A percentile compares a stretch with the other conserved stretches of the same genome.
Evolutionary conservation across 1,284 basidiomycete species (phyloP).

Genomic region (Cerioporus squamosus): DNA sequence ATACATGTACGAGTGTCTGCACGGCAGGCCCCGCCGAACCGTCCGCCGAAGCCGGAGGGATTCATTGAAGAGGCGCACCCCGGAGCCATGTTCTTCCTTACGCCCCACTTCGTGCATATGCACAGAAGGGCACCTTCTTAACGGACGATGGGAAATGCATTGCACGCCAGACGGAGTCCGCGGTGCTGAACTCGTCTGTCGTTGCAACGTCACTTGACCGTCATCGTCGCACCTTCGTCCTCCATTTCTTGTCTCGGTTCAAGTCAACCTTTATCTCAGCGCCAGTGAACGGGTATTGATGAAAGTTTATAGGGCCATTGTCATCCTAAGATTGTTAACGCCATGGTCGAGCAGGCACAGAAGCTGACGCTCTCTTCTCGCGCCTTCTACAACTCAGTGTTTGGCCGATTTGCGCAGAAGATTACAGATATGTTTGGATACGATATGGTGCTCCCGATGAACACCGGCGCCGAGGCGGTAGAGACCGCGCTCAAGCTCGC

Average conservation of each 20-base stretch:
- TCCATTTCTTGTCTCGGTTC: too few relatives aligned
- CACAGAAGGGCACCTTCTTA: too few relatives aligned
- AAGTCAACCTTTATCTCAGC: background rate
- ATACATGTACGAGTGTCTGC: background rate
- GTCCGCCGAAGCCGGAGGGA: too few relatives aligned
- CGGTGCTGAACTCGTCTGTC: too few relatives aligned
- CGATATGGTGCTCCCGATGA: conserved; percentile 99
- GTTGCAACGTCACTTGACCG: too few relatives aligned
- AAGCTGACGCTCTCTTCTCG: conserved; percentile 93
- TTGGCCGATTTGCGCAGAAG: conserved; percentile 89
- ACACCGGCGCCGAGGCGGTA: conserved; percentile 98
- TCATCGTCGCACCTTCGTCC: too few relatives aligned
- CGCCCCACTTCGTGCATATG: too few relatives aligned
- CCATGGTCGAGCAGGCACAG: conserved; percentile 86
- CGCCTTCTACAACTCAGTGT: conserved; percentile 94
- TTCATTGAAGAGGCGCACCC: background rate
- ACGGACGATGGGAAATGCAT: too few relatives aligned
- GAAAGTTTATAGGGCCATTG: conserved; percentile 81
- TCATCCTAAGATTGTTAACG: conserved; percentile 86
- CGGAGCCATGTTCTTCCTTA: background rate
- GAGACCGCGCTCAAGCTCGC: conserved; percentile 89
- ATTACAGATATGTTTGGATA: conserved; percentile 87
- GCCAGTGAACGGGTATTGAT: background rate
- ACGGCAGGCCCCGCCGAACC: background rate
- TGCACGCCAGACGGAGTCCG: too few relatives aligned